A percentile compares a stretch with the other conserved stretches of the same genome.
Conservation (phyloP, 2,329 filamentous ascomycete genomes). For the Tolypocladium album region DNA sequence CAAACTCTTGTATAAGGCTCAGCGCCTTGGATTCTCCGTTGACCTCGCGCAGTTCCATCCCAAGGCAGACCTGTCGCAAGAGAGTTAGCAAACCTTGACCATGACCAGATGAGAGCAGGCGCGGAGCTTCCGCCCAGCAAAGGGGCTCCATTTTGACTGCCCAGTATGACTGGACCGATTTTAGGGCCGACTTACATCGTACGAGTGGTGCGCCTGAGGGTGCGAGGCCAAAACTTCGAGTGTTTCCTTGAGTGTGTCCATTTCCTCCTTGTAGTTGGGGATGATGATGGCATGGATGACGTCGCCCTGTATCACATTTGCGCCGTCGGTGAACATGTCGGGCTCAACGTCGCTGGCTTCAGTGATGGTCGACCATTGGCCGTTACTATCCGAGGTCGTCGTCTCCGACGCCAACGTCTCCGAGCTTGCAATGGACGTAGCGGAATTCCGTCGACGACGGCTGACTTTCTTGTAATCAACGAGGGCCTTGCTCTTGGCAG, state of each 20-base stretch:
- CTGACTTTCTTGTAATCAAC: constrained; percentile 33
- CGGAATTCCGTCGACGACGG: constrained; percentile 39
- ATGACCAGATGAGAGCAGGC: background rate
- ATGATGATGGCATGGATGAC: constrained; percentile 58
- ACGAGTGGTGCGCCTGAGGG: constrained; percentile 48
- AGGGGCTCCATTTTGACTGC: background rate
- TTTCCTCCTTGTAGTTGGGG: constrained; percentile 65
- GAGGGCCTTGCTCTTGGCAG: constrained; percentile 31
- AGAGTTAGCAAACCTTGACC: constrained; percentile 1
- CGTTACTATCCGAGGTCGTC: constrained; percentile 30
- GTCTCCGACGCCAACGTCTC: constrained; percentile 44
- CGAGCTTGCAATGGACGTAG: constrained; percentile 44
- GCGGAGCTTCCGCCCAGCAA: background rate
- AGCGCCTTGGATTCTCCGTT: constrained; percentile 51
- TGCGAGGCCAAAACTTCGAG: constrained; percentile 59
- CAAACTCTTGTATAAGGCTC: constrained; percentile 49
- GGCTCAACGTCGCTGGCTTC: constrained; percentile 40
- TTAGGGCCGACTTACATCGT: constrained; percentile 48
- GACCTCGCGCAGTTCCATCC: constrained; percentile 60
- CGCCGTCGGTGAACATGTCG: constrained; percentile 34
- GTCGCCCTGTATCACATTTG: constrained; percentile 26
- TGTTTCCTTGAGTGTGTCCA: constrained; percentile 57
- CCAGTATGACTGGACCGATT: background rate
- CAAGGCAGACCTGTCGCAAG: constrained; percentile 50
- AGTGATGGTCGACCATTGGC: constrained; percentile 35